These are phyloP conservation scores for Clarireedia hainanense DNA, from an alignment of 2,329 filamentous ascomycete genomes.

Conservation along the genomic window DNA sequence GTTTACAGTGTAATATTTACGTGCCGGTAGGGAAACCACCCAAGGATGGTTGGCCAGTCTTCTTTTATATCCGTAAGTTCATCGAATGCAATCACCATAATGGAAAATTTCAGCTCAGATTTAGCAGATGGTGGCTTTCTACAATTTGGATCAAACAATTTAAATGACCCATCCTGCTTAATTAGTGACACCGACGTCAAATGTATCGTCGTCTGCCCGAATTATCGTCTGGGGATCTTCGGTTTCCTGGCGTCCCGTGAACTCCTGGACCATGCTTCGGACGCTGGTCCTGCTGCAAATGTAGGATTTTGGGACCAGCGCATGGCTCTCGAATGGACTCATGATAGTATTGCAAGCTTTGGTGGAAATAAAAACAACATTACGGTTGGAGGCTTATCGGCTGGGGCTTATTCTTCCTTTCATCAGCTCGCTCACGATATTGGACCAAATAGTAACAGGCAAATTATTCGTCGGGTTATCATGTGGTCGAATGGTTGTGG, in stretches of 20 bases:
- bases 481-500: slow-evolving; percentile 36
- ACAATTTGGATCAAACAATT: slow-evolving; percentile 27
- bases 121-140: slow-evolving; percentile 37
- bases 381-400: slow-evolving; percentile 44
- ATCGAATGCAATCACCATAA: neutral
- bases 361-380: slow-evolving; percentile 45
- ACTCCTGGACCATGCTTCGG: neutral
- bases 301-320: slow-evolving; percentile 52
- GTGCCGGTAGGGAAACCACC: slow-evolving; percentile 1
- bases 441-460: slow-evolving; percentile 5
- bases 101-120: neutral
- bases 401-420: slow-evolving; percentile 23
- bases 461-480: slow-evolving; percentile 13
- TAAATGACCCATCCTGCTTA: slow-evolving; percentile 47
- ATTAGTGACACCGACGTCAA: slow-evolving; percentile 50
- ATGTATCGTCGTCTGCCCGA: slow-evolving; percentile 51
- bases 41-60: slow-evolving; percentile 3
- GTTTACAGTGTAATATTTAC: slow-evolving; percentile 7
- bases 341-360: slow-evolving; percentile 55
- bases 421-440: slow-evolving; percentile 16
- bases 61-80: slow-evolving; percentile 5
- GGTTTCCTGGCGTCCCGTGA: slow-evolving; percentile 27
- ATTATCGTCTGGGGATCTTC: slow-evolving; percentile 40
- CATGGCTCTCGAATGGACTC: slow-evolving; percentile 50
- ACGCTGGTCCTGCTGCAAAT: slow-evolving; percentile 20